Base-by-base conservation (phyloP, 805 yeast genomes). In the Teunomyces tritomae region DNA sequence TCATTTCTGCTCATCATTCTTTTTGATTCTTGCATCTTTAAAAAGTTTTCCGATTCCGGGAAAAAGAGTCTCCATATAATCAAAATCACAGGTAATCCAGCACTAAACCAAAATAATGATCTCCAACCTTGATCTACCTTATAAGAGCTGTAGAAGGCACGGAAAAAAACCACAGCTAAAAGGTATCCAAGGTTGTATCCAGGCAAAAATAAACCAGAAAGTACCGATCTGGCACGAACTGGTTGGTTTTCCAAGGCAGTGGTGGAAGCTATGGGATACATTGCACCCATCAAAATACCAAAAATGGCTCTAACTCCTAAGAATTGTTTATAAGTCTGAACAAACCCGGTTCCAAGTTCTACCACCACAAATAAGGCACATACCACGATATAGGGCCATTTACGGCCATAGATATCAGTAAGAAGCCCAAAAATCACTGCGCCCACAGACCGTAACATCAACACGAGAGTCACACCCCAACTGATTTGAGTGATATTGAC, bases 161-260 rank as follows among this genome's bases (percentile, higher is more conserved):
- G 44, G 53, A 52, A 57, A 46, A 61, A 61, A 3, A 58, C 47
- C 14, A 61, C 64, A 3, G 58, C 64, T 35, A 61, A 42, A 11
- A 61, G 52, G 43, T 53, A 60, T 5, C 65, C 65, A 8, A 61
- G 51, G 10, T 58, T 62, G 49, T 61, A 61, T n/a, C 64, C 65
- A 8, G 61, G 61, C 46, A 59, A 61, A 52, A 61, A 61, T 6
- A 61, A 53, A 8, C 64, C 65, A 9, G 59, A 54, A 28, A 61
- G 49, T 3, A 57, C 49, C n/a, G 62, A 60, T 44, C 59, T 46
- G 47, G 60, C 57, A 2, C 41, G 49, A 4, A 39, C 43, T 0
- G 64, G 64, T 11, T 58, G 51, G 43, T 57, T 61, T 37, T 61
- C 63, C 46, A 61, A 43, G 5, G 63, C 47, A 0, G 60, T 54